Base-by-base conservation (phyloP, 1,284 basidiomycete genomes). In the Puccinia hordei region DNA sequence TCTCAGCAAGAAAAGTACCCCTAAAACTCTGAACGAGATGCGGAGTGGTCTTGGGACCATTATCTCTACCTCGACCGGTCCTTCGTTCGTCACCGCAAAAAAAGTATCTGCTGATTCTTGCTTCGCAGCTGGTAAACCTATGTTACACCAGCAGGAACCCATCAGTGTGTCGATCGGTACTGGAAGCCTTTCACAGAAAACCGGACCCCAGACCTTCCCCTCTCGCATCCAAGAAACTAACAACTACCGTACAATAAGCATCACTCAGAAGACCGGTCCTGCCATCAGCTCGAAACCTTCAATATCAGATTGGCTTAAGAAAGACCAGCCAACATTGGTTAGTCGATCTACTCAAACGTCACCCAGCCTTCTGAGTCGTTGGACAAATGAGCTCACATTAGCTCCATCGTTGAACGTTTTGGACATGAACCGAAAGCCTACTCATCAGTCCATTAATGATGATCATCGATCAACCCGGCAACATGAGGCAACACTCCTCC, bases 291-390 rank as follows among this genome's bases (percentile, higher is more conserved):
- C 76, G n/a, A 57, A 13, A 17, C 65, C 76, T 6, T 59, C 66
- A 0, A 41, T 79, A 12, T 79, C 76, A 46, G 76, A 79, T 55
- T 79, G 63, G 66, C 65, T 79, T 0, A 44, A 72, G 41, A 79
- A 79, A 79, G 76, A 79, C 35, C 76, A 72, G 41, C 51, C 46
- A 30, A 8, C 35, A 46, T n/a, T 80, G 78, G 69, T 80, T 46
- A 80, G 78, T 80, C 78, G 78, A 53, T 61, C 78, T 27, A 69
- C 68, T 53, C 78, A 80, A 69, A 80, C 78, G 44, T 80, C 78
- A 51, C 78, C 69, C 24, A 80, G 53, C 46, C 68, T 80, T n/a
- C 9, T 80, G n/a, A 53, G 35, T 9, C 33, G 51, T 41, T 57
- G 49, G 63, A 59, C 71, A 1, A 41, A 24, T 30, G 75, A 78